Conservation (phyloP, 2,329 filamentous ascomycete genomes). For the Penicillium aurantiogriseum region DNA sequence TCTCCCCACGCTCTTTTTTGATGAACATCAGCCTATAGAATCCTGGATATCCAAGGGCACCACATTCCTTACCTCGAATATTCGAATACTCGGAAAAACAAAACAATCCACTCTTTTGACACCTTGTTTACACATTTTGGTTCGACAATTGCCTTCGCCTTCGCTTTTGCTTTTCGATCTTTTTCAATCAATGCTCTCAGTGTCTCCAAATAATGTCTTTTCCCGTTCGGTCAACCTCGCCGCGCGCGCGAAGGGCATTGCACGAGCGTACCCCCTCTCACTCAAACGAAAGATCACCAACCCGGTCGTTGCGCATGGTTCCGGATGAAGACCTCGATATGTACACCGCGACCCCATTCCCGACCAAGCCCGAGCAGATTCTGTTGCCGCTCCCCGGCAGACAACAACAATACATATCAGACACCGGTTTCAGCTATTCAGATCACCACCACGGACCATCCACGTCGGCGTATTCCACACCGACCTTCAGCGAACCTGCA, state of each 20-base stretch:
- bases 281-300: slow-evolving; percentile 42
- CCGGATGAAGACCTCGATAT: slow-evolving; percentile 37
- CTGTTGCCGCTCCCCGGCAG: slow-evolving; percentile 43
- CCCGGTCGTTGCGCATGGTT: slow-evolving; percentile 40
- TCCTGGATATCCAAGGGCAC: not conserved
- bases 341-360: slow-evolving; percentile 46
- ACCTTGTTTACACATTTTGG: not conserved
- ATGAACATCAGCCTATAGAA: slow-evolving; percentile 11
- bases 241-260: slow-evolving; percentile 43
- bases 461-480: slow-evolving; percentile 29
- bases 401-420: slow-evolving; percentile 33
- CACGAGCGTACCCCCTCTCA: slow-evolving; percentile 49
- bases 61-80: slow-evolving; percentile 26
- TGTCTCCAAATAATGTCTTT: slow-evolving; percentile 32
- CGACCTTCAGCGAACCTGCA: slow-evolving; percentile 27
- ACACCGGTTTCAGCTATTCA: slow-evolving; percentile 35
- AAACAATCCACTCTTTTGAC: slow-evolving; percentile 8
- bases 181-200: slow-evolving; percentile 31
- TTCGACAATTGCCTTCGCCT: not conserved
- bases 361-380: slow-evolving; percentile 49
- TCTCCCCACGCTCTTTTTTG: slow-evolving; percentile 30
- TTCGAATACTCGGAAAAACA: slow-evolving; percentile 20
- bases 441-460: slow-evolving; percentile 28
- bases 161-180: not conserved
- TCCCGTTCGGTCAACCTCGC: slow-evolving; percentile 26